phyloP scores from a whole-genome alignment of 371 early-diverging fungal species.

The Apophysomyces variabilis region DNA sequence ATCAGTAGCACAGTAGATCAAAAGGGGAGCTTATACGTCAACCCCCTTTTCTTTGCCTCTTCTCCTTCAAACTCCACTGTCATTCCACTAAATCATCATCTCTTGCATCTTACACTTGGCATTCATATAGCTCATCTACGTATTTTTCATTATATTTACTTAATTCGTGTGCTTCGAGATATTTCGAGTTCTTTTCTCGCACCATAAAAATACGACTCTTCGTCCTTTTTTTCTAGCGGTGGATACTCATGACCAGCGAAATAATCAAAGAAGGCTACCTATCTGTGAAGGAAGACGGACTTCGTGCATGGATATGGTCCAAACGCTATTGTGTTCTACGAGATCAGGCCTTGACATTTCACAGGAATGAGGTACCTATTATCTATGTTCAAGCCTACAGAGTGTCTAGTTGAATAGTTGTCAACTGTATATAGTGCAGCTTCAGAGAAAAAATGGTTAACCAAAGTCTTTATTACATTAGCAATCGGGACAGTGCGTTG shows the following conservation, averaged over 20 bases:
- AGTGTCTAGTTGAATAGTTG: not conserved
- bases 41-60: slow-evolving; percentile 8
- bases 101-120: not conserved
- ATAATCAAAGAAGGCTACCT: slow-evolving; percentile 70
- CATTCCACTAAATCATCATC: slow-evolving; percentile 9
- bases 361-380: slow-evolving; percentile 76
- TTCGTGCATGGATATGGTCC: slow-evolving; percentile 82
- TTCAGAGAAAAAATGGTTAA: slow-evolving; percentile 17
- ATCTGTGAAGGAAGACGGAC: slow-evolving; percentile 77
- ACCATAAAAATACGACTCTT: not conserved
- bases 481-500: slow-evolving; percentile 52
- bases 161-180: slow-evolving; percentile 1
- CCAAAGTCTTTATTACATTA: slow-evolving; percentile 33
- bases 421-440: not conserved
- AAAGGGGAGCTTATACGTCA: slow-evolving; percentile 11
- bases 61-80: slow-evolving; percentile 8
- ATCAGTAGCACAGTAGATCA: slow-evolving; percentile 3
- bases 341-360: slow-evolving; percentile 81
- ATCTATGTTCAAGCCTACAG: not conserved
- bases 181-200: not conserved
- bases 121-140: not conserved
- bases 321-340: slow-evolving; percentile 87
- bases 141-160: not conserved
- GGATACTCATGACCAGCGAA: slow-evolving; percentile 34
- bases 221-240: not conserved